Conservation (phyloP, 257 asterid genomes). For the Fraxinus quadrangulata region DNA sequence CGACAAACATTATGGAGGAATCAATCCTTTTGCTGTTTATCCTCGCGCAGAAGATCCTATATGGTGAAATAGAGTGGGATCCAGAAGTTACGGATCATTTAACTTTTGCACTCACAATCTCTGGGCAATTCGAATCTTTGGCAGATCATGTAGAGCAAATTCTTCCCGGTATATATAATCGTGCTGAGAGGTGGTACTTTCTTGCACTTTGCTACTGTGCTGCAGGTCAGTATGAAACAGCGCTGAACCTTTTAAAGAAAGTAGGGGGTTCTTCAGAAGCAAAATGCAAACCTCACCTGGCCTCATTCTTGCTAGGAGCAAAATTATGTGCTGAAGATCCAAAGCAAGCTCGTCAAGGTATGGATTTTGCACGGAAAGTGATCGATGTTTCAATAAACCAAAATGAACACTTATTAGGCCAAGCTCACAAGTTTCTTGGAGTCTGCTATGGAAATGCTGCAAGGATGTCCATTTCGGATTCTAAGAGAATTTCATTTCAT, state of each 20-base stretch:
- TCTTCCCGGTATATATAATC: constrained; percentile 61
- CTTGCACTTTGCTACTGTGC: constrained; percentile 84
- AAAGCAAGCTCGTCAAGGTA: constrained; percentile 50
- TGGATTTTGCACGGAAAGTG: constrained; percentile 51
- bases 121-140: constrained; percentile 55
- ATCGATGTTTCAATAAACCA: constrained; percentile 37
- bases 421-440: constrained; percentile 74
- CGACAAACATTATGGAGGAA: constrained; percentile 58
- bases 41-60: constrained; percentile 55
- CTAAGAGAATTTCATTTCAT: constrained; percentile 51
- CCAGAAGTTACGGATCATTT: constrained; percentile 71
- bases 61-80: constrained; percentile 76
- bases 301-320: constrained; percentile 77
- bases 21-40: constrained; percentile 71
- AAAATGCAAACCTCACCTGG: constrained; percentile 45
- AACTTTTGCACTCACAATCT: constrained; percentile 63
- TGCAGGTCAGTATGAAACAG: constrained; percentile 60
- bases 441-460: constrained; percentile 80
- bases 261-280: constrained; percentile 55
- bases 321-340: constrained; percentile 67
- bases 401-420: constrained; percentile 52
- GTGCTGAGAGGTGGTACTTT: constrained; percentile 82
- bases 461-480: constrained; percentile 57
- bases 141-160: constrained; percentile 76
- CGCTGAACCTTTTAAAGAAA: constrained; percentile 67